Evolutionary conservation across 805 yeast genomes (phyloP).

Genomic region (Wickerhamiella nectarea): DNA sequence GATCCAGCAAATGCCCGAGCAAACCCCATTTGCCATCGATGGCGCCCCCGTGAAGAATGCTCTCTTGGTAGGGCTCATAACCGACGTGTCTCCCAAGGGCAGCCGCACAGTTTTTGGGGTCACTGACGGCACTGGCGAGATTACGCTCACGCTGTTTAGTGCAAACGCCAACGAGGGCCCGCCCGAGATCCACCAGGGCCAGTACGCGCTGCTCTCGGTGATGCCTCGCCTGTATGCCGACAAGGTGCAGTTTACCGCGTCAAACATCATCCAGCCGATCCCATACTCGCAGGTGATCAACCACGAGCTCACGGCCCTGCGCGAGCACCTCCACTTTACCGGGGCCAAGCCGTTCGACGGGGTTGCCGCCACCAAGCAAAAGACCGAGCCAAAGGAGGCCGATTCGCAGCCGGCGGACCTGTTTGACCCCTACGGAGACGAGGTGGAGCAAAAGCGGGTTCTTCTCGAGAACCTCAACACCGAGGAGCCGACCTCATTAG

Average conservation of each 20-base stretch:
- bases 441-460: neutral
- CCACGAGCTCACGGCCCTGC: conserved; percentile 46
- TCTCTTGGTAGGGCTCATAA: conserved; percentile 43
- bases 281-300: conserved; percentile 49
- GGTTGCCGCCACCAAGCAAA: neutral
- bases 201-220: conserved; percentile 40
- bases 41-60: conserved; percentile 43
- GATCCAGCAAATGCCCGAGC: conserved; percentile 38
- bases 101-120: conserved; percentile 30
- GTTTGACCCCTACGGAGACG: neutral
- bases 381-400: neutral
- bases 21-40: conserved; percentile 44
- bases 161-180: conserved; percentile 25
- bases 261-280: conserved; percentile 34
- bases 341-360: conserved; percentile 14
- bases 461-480: conserved; percentile 4
- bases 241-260: conserved; percentile 38
- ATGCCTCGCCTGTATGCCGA: conserved; percentile 36
- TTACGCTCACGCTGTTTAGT: conserved; percentile 41
- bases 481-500: neutral
- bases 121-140: conserved; percentile 56
- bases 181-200: conserved; percentile 27
- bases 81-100: conserved; percentile 33
- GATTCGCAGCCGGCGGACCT: neutral
- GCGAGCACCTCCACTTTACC: conserved; percentile 30